Base-by-base conservation (phyloP, 2,329 filamentous ascomycete genomes). In the Gaeumannomyces tritici region DNA sequence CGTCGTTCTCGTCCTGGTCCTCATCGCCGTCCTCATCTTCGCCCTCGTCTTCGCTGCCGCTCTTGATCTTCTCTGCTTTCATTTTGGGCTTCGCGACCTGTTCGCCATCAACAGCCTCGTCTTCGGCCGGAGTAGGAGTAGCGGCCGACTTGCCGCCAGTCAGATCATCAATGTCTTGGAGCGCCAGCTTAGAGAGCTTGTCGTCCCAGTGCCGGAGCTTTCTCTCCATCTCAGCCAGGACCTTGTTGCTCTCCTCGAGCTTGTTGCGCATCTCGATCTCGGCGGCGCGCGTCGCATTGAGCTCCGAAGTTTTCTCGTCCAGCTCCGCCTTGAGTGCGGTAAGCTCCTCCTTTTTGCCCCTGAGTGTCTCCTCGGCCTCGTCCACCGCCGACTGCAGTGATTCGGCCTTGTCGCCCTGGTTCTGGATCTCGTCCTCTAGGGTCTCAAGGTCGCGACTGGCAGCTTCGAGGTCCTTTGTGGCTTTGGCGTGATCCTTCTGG, bases 231-330 rank as follows among this genome's bases (percentile, higher is more conserved):
- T 98, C 93, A 0, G 78, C 75, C 18, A 98, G 82, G 12, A 88
- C 85, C 76, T 99, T 99, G 67, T 96, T 90, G 73, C 93, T 95
- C 72, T 98, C 93, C 71, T 98, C 95, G 1, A 99, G 87, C 77
- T 96, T 96, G 76, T 98, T 98, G 66, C 90, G 89, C 92, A 98
- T 97, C 75, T 99, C 95, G 65, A 99, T 97, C 74, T 99, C 95
- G 3, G 89, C 80, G 0, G 91, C 93, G 12, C 93, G 86, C 0
- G 89, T 96, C 70, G 91, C 89, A 71, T 98, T 97, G 63, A 98
- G 82, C 72, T 96, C 91, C 0, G 87, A 78, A 1, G 86, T 89
- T 79, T 93, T 96, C 69, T 90, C 87, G 67, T 99, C 93, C 13
- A 98, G 82, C 69, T 96, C 90, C 4, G 84, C 79, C 77, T 98